Evolutionary conservation across 305 asterid species (phyloP).

Genomic region (Solanum hybrid): DNA sequence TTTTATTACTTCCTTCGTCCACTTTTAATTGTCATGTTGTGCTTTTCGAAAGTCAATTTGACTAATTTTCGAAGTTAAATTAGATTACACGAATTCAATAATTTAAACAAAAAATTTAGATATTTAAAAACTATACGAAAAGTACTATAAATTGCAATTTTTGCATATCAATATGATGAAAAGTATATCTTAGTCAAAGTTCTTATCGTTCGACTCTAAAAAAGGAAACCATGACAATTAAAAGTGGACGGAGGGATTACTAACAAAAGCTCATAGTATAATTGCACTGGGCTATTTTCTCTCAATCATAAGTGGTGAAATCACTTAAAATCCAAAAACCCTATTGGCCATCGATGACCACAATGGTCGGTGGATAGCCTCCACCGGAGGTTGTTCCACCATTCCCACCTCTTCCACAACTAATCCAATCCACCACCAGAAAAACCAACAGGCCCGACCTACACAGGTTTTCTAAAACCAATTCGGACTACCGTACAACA

Average conservation of each 20-base stretch:
- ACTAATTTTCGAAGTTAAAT: neutral
- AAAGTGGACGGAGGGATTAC: neutral
- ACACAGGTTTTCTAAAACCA: neutral
- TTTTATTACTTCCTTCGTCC: neutral
- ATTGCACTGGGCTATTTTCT: neutral
- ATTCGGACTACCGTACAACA: neutral
- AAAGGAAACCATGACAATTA: neutral
- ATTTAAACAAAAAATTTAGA: neutral
- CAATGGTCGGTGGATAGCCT: neutral
- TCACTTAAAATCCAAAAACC: neutral
- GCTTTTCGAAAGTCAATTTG: neutral
- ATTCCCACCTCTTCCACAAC: neutral
- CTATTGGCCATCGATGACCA: neutral
- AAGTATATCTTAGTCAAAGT: neutral
- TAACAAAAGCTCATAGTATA: neutral
- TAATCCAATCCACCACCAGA: neutral
- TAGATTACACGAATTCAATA: neutral
- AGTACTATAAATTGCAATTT: neutral
- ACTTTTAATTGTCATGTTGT: neutral
- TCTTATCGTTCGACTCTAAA: neutral
- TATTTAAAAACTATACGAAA: neutral
- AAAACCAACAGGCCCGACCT: neutral
- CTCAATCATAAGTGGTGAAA: neutral
- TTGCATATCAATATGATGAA: neutral
- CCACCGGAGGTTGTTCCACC: neutral